These are phyloP conservation scores for Basidioascus undulatus DNA, from an alignment of 768 basidiomycete species.

Conservation along the genomic window DNA sequence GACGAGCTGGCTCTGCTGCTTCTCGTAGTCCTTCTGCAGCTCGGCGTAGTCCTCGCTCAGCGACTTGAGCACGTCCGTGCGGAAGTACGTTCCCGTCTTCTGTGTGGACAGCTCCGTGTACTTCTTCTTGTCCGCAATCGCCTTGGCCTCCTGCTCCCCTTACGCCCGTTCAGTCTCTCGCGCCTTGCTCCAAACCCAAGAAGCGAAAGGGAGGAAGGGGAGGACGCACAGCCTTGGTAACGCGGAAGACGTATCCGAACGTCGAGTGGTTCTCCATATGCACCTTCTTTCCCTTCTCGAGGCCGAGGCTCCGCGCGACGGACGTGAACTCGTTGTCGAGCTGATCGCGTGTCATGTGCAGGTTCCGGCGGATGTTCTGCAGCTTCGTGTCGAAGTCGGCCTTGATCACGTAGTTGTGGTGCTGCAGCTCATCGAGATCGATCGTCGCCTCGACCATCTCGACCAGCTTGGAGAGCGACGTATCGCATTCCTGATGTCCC, in stretches of 20 bases:
- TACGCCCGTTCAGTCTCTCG: neutral
- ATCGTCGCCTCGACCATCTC: slow-evolving; percentile 94
- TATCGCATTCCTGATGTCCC: slow-evolving; percentile 30
- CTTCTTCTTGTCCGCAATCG: slow-evolving; percentile 32
- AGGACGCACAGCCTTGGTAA: slow-evolving; percentile 39
- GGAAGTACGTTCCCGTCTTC: slow-evolving; percentile 75
- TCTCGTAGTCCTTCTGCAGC: slow-evolving; percentile 39
- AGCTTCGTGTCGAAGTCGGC: slow-evolving; percentile 67
- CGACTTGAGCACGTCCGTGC: slow-evolving; percentile 45
- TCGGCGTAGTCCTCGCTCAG: slow-evolving; percentile 50
- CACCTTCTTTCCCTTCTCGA: slow-evolving; percentile 73
- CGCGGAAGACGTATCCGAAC: slow-evolving; percentile 76
- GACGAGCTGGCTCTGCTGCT: slow-evolving; percentile 55
- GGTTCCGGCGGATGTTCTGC: slow-evolving; percentile 36
- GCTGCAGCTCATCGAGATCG: slow-evolving; percentile 52
- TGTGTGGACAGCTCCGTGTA: slow-evolving; percentile 66
- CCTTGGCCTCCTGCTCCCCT: slow-evolving; percentile 45
- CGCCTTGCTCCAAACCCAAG: neutral
- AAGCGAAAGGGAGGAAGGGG: neutral
- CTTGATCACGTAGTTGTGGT: slow-evolving; percentile 74
- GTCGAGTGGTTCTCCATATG: slow-evolving; percentile 76
- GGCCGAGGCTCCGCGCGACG: slow-evolving; percentile 40
- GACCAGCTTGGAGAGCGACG: slow-evolving; percentile 45
- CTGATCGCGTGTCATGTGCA: slow-evolving; percentile 48
- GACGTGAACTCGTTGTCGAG: slow-evolving; percentile 56